Conservation (phyloP, 2,329 filamentous ascomycete species). For the Nemania sp. region DNA sequence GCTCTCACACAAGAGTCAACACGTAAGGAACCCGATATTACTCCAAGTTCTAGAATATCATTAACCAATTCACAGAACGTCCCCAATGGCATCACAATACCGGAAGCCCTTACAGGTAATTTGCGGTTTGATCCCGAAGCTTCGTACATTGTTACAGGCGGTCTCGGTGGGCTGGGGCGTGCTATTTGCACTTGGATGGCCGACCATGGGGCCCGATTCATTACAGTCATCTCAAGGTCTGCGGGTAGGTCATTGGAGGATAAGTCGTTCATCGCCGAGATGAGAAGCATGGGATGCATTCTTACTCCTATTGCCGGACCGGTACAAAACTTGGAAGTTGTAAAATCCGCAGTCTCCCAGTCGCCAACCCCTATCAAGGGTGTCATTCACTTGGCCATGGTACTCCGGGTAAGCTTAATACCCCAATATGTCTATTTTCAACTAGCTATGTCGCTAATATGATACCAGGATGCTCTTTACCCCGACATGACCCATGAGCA, state of each 20-base stretch:
- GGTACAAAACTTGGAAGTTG: neutral
- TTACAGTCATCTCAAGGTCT: constrained; percentile 33
- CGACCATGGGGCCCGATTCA: constrained; percentile 30
- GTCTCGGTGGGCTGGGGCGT: constrained; percentile 42
- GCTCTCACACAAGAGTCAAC: too few species aligned
- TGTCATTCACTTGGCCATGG: neutral
- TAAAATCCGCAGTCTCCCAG: neutral
- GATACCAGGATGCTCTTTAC: too few species aligned
- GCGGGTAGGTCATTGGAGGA: constrained; percentile 20
- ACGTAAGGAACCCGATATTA: too few species aligned
- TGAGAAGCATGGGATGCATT: constrained; percentile 34
- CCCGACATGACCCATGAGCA: too few species aligned
- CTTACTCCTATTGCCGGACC: neutral
- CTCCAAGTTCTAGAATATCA: too few species aligned
- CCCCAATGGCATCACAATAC: too few species aligned
- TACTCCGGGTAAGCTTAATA: constrained; percentile 40
- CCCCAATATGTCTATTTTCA: too few species aligned
- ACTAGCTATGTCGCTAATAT: too few species aligned
- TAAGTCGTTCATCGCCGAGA: constrained; percentile 10
- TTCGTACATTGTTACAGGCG: constrained; percentile 43
- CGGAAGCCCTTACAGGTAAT: neutral
- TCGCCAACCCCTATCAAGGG: neutral
- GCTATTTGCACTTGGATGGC: constrained; percentile 39
- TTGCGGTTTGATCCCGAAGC: neutral
- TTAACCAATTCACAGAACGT: too few species aligned